A percentile compares a stretch with the other conserved stretches of the same genome.
Conservation (phyloP, 352 stramenopile species). For the Halophytophthora batemanensis region DNA sequence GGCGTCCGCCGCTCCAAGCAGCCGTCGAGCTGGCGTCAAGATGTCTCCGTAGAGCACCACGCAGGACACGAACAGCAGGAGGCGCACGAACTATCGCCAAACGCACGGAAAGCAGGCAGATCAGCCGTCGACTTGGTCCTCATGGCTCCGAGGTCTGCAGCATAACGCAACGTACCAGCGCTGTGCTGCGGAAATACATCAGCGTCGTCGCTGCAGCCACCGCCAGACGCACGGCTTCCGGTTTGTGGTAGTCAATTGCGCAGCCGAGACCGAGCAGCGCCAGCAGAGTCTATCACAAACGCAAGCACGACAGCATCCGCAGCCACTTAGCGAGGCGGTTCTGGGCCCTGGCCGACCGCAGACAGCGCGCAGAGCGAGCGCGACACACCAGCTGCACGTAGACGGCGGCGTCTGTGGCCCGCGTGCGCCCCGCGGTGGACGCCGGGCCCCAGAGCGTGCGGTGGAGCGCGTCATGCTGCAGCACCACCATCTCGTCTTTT, state of each 20-base stretch:
- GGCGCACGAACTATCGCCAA: constrained; percentile 44
- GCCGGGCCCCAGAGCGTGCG: constrained; percentile 55
- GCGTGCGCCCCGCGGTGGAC: constrained; percentile 39
- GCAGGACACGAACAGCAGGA: constrained; percentile 53
- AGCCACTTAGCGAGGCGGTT: constrained; percentile 1
- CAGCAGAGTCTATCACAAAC: constrained; percentile 30
- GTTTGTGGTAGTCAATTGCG: constrained; percentile 54
- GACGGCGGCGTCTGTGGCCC: constrained; percentile 32
- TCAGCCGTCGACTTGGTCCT: neutral
- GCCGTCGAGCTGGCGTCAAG: constrained; percentile 31
- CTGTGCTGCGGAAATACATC: constrained; percentile 65
- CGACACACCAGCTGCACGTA: constrained; percentile 45
- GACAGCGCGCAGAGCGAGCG: neutral
- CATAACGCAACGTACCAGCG: constrained; percentile 27
- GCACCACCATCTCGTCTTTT: constrained; percentile 47
- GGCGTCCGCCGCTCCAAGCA: constrained; percentile 12
- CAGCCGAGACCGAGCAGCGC: constrained; percentile 25
- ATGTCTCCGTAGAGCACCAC: constrained; percentile 61
- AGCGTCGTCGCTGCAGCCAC: constrained; percentile 26
- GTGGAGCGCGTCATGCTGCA: constrained; percentile 60
- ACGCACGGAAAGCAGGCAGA: neutral
- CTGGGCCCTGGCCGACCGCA: neutral
- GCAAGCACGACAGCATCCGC: constrained; percentile 6
- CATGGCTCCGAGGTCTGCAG: neutral
- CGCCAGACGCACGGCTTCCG: constrained; percentile 37